Evolutionary conservation across 306 rosid species (phyloP).

Genomic region (Hippophae gyantsensis): DNA sequence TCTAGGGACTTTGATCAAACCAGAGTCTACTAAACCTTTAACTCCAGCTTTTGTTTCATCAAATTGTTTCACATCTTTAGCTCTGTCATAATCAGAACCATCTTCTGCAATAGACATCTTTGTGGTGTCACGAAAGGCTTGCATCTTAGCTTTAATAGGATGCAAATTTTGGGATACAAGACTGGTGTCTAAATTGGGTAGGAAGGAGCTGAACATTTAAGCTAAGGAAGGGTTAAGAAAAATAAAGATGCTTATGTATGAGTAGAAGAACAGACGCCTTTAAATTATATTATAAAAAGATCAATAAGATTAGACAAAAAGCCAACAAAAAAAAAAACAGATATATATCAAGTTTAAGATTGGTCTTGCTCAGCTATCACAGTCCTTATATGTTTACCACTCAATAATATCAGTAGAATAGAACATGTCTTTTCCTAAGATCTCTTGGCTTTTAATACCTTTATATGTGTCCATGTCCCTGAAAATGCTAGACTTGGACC

Average conservation of each 20-base stretch:
- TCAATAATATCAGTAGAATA: conserved; percentile 11
- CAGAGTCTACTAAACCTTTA: conserved; percentile 61
- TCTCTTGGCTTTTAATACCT: conserved; percentile 1
- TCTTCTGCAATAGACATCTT: background rate
- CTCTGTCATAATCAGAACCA: conserved; percentile 34
- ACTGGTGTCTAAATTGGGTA: too few relatives aligned
- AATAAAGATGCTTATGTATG: too few relatives aligned
- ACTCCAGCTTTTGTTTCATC: conserved; percentile 71
- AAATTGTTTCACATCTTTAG: conserved; percentile 50
- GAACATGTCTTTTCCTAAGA: conserved; percentile 7
- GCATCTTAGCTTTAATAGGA: background rate
- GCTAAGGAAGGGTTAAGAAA: too few relatives aligned
- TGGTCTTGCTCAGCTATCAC: background rate
- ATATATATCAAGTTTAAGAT: too few relatives aligned
- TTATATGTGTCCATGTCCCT: too few relatives aligned
- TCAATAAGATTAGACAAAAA: conserved; percentile 5
- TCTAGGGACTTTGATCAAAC: conserved; percentile 45
- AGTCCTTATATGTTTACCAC: conserved; percentile 7
- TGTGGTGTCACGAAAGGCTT: conserved; percentile 5
- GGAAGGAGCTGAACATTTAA: too few relatives aligned
- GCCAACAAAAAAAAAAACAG: conserved; percentile 12
- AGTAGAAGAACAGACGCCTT: too few relatives aligned
- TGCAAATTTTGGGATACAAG: background rate
- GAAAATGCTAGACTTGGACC: conserved; percentile 2
- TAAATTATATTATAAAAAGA: too few relatives aligned